These are phyloP conservation scores for Fusarium gaditjirri DNA, from an alignment of 2,329 filamentous ascomycete genomes.

Conservation along the genomic window DNA sequence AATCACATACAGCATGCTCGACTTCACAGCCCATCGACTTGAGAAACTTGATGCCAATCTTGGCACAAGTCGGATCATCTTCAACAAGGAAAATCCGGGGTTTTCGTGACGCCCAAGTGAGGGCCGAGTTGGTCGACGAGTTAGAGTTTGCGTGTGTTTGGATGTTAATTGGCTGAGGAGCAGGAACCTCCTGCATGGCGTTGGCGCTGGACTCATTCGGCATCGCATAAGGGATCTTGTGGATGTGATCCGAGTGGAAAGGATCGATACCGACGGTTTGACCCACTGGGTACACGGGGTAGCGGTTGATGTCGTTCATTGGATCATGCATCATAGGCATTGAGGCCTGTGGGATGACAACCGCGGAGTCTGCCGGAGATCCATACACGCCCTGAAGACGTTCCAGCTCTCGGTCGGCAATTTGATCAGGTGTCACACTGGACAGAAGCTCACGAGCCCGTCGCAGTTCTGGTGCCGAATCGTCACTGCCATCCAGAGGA, in stretches of 20 bases:
- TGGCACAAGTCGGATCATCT: conserved; percentile 75
- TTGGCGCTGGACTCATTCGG: conserved; percentile 65
- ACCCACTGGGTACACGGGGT: conserved; percentile 90
- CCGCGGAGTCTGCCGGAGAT: conserved; percentile 64
- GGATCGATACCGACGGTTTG: conserved; percentile 93
- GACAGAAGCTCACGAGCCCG: conserved; percentile 67
- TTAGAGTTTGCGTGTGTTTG: conserved; percentile 36
- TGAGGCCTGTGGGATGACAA: conserved; percentile 53
- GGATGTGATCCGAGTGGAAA: conserved; percentile 92
- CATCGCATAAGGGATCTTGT: conserved; percentile 88
- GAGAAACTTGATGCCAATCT: conserved; percentile 75
- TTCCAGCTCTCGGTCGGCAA: conserved; percentile 65
- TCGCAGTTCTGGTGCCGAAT: conserved; percentile 63
- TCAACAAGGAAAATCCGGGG: conserved; percentile 93
- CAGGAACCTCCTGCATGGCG: conserved; percentile 52
- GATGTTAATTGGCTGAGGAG: conserved; percentile 50
- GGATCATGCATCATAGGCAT: conserved; percentile 64
- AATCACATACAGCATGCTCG: conserved; percentile 70
- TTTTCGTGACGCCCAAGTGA: conserved; percentile 67
- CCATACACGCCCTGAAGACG: conserved; percentile 65
- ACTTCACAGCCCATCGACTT: conserved; percentile 73
- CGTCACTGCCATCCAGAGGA: conserved; percentile 56
- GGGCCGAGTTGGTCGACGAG: conserved; percentile 51
- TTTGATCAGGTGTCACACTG: conserved; percentile 61
- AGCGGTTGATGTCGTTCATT: conserved; percentile 64